Evolutionary conservation across 2,329 filamentous ascomycete genomes (phyloP).

Genomic region (Botryotinia convoluta): DNA sequence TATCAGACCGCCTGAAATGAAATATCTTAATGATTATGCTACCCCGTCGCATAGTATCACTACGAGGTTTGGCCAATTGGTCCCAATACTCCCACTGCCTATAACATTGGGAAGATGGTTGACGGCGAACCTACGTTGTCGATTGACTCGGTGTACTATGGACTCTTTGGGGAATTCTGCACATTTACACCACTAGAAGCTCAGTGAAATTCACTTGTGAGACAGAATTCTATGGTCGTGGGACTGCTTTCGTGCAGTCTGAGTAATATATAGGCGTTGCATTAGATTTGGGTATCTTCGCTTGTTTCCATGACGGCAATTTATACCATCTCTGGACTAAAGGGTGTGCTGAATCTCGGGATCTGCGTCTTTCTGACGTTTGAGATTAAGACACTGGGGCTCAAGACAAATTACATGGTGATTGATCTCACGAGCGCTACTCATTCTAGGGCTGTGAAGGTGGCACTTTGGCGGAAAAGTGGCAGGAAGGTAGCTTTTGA

Average conservation of each 20-base stretch:
- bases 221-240: neutral
- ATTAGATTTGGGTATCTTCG: neutral
- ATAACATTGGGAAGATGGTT: neutral
- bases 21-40: neutral
- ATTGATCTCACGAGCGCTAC: neutral
- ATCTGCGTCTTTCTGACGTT: neutral
- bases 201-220: neutral
- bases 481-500: neutral
- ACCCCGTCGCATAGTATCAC: fast-evolving
- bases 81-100: neutral
- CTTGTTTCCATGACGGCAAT: neutral
- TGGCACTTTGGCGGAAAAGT: neutral
- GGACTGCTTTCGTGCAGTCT: too few relatives aligned
- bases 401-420: neutral
- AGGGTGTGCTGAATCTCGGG: neutral
- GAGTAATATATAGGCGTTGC: fast-evolving
- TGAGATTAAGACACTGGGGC: neutral
- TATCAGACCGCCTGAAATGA: neutral
- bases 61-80: neutral
- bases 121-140: neutral
- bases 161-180: fast-evolving
- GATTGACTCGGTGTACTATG: neutral
- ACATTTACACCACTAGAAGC: fast-evolving
- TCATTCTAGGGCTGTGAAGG: neutral
- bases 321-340: neutral